Base-by-base conservation (phyloP, 176 grass and related monocot species). In the Oryza punctata region DNA sequence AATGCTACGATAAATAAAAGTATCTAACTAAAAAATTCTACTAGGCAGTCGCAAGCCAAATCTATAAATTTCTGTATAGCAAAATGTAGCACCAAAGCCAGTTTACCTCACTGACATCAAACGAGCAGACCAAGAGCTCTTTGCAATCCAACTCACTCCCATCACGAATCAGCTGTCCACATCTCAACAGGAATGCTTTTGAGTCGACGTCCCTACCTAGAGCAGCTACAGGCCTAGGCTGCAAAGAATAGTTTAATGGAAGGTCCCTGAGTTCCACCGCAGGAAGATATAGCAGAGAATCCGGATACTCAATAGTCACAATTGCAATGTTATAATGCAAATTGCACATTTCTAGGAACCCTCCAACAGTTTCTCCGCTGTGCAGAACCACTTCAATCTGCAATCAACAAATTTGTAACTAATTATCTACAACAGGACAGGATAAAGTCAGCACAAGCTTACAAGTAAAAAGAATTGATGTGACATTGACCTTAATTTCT, bases 361-460 rank as follows among this genome's bases (percentile, higher is more conserved):
- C 73, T 33, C 12, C 11, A n/a, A 76, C 18, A 76, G 49, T 5
- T 32, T 47, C 50, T 75, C 33, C 54, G 73, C 54, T 54, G 16
- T 75, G 73, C 10, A 75, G 73, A 59, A 75, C 16, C 73, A 75
- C 73, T 75, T 75, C 47, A 33, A 75, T 75, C 73, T 75, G 49
- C 19, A 18, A 30, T 21, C 47, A 57, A 29, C 45, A 50, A 72
- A 73, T 44, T 15, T 18, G 28, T 49, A 73, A 25, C 44, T 29
- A 18, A 7, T 73, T 73, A 73, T 43, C 38, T n/a, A 26, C 3
- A 14, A 15, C 26, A 29, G 44, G 13, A 29, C 27, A 16, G 25
- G 26, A 44, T 43, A 28, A 73, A 10, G 70, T 50, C 2, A 73
- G 24, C 4, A 50, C 43, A 49, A 50, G 49, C 13, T 6, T 57